Conservation (phyloP, 192 early-diverging fungal genomes). For the Rhizophlyctis rosea region DNA sequence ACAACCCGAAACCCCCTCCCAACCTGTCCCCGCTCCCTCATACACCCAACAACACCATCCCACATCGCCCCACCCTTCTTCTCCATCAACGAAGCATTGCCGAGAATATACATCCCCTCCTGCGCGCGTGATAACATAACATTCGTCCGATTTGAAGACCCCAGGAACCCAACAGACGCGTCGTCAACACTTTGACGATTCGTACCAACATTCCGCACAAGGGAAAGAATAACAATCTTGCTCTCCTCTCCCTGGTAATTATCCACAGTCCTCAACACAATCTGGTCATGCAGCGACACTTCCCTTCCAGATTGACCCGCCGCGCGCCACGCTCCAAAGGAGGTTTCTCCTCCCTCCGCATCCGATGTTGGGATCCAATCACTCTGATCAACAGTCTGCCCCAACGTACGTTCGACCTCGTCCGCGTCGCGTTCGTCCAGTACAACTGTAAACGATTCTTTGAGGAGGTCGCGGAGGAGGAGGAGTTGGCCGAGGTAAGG, state of each 20-base stretch:
- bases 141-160: conserved; percentile 52
- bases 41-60: conserved; percentile 33
- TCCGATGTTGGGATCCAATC: no score
- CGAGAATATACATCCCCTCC: conserved; percentile 60
- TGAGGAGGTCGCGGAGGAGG: conserved; percentile 15
- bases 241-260: conserved; percentile 46
- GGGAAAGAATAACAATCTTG: conserved; percentile 34
- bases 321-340: not conserved
- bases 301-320: no score
- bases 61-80: conserved; percentile 31
- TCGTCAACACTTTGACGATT: not conserved
- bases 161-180: conserved; percentile 56
- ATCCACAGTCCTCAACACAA: conserved; percentile 38
- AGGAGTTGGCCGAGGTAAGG: conserved; percentile 38
- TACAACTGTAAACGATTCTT: conserved; percentile 11
- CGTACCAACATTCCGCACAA: conserved; percentile 23
- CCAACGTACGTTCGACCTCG: conserved; percentile 5
- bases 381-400: not conserved
- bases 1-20: not conserved
- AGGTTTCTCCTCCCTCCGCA: not conserved
- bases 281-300: not conserved
- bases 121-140: conserved; percentile 55
- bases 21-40: not conserved
- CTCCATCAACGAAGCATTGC: conserved; percentile 40
- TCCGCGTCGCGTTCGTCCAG: conserved; percentile 25